Base-by-base conservation (phyloP, 2,329 filamentous ascomycete species). In the Huntiella decipiens region DNA sequence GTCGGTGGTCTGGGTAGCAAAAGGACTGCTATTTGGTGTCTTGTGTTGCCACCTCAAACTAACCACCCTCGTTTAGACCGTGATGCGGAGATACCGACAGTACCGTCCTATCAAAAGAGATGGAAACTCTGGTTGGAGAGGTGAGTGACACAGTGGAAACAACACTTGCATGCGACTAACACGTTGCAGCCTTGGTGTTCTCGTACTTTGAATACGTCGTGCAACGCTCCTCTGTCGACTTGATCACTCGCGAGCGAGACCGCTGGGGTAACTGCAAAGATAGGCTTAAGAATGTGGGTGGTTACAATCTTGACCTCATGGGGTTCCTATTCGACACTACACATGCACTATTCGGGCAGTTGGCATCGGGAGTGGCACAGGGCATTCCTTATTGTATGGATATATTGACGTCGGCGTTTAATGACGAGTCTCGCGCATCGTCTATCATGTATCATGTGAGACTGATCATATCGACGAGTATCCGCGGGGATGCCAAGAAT, bases 101-200 rank as follows among this genome's bases (percentile, higher is more conserved):
- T 94, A 88, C 58, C 83, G 91, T 46, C 79, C 79, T 8, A 77
- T 94, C 59, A 79, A 82, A 61, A 88, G 91, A 45, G 88, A 96
- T 63, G 91, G 91, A 49, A 92, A 93, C 59, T 96, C 91, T 63
- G 91, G 88, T 56, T 96, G 91, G 88, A 76, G 88, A 79, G 91
- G 88, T 95, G 70, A 67, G 78, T 65, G 12, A 52, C 15, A 8
- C n/a, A 38, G 16, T 5, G 12, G 19, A 22, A 12, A 37, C 34
- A 31, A 45, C 6, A 34, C 8, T 17, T 13, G 11, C 2, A 28
- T 28, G 22, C 43, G n/a, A 28, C 45, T 49, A 13, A 38, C 49
- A 50, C 44, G 46, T 35, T 50, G 33, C 60, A 96, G 91, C 88
- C 44, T 82, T 94, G 58, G 86, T 79, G 17, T 98, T 93, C 61